A percentile compares a stretch with the other conserved stretches of the same genome.
Conservation (phyloP, 2,329 filamentous ascomycete genomes). For the Fusarium pseudoanthophilum region DNA sequence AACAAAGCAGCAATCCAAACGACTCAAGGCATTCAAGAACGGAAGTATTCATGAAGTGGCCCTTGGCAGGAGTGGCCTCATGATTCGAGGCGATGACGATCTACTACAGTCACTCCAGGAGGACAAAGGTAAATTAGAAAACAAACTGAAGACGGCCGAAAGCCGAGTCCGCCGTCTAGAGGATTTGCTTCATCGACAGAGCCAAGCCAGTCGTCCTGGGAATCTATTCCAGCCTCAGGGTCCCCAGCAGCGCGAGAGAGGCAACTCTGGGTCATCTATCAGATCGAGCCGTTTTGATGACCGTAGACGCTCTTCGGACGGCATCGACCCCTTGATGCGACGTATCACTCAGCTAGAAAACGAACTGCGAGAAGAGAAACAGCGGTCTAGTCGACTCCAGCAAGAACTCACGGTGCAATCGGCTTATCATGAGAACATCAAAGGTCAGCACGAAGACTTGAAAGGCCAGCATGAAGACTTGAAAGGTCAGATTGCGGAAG, state of each 20-base stretch:
- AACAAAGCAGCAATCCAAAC: conserved; percentile 85
- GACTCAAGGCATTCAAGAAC: conserved; percentile 94
- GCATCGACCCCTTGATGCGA: conserved; percentile 57
- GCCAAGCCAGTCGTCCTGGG: conserved; percentile 65
- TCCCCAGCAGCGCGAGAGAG: conserved; percentile 60
- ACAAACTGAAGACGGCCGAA: conserved; percentile 81
- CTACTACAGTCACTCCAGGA: conserved; percentile 80
- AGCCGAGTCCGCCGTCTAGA: conserved; percentile 92
- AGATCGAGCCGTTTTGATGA: conserved; percentile 58
- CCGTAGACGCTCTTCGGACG: conserved; percentile 59
- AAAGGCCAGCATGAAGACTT: conserved; percentile 67
- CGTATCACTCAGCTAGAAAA: conserved; percentile 75
- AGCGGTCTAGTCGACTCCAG: conserved; percentile 72
- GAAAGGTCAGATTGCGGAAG: conserved; percentile 81
- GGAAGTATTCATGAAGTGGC: conserved; percentile 93
- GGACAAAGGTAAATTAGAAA: conserved; percentile 80
- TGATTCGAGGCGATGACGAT: conserved; percentile 90
- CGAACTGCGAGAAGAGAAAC: conserved; percentile 79
- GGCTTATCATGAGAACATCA: conserved; percentile 69
- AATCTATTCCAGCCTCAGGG: conserved; percentile 64
- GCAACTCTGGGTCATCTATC: conserved; percentile 61
- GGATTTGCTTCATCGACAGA: conserved; percentile 89
- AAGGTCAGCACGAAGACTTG: conserved; percentile 61
- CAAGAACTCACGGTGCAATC: conserved; percentile 72
- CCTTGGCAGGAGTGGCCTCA: conserved; percentile 84